phyloP scores from a whole-genome alignment of 2,329 filamentous ascomycete genomes.

The Fusarium sp. region DNA sequence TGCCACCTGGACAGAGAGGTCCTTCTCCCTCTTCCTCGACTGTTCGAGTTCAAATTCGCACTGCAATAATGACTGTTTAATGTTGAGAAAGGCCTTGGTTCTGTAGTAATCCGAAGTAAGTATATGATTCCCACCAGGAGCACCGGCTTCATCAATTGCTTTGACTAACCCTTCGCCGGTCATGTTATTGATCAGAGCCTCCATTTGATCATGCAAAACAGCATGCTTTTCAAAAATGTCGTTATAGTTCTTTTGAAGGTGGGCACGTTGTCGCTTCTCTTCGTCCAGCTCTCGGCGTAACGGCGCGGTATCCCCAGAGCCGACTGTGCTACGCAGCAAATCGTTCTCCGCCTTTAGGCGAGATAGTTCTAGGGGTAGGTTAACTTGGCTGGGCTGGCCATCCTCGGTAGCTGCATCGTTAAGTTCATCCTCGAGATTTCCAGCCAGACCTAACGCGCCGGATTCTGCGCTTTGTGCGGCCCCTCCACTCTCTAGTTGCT shows the following conservation, averaged over 20 bases:
- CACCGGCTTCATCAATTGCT: constrained; percentile 46
- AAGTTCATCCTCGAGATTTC: constrained; percentile 69
- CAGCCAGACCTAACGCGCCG: constrained; percentile 34
- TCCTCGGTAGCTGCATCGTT: constrained; percentile 56
- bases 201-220: constrained; percentile 66
- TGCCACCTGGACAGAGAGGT: constrained; percentile 58
- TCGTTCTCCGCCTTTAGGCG: constrained; percentile 70
- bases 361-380: constrained; percentile 62
- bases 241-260: constrained; percentile 64
- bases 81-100: constrained; percentile 61
- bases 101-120: constrained; percentile 60
- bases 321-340: constrained; percentile 63
- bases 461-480: constrained; percentile 31
- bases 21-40: constrained; percentile 52
- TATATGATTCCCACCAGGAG: constrained; percentile 43
- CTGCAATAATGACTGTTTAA: constrained; percentile 59
- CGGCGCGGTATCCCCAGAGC: constrained; percentile 62
- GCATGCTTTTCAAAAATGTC: constrained; percentile 67
- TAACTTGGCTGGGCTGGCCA: constrained; percentile 42
- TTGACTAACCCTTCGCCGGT: constrained; percentile 65
- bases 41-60: constrained; percentile 58
- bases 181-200: constrained; percentile 61
- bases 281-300: constrained; percentile 67
- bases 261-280: constrained; percentile 58
- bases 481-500: constrained; percentile 59